Evolutionary conservation across 148 eudicot species (phyloP), one percentile per base, ranked within the genome.

Genomic region (Selenicereus undatus): DNA sequence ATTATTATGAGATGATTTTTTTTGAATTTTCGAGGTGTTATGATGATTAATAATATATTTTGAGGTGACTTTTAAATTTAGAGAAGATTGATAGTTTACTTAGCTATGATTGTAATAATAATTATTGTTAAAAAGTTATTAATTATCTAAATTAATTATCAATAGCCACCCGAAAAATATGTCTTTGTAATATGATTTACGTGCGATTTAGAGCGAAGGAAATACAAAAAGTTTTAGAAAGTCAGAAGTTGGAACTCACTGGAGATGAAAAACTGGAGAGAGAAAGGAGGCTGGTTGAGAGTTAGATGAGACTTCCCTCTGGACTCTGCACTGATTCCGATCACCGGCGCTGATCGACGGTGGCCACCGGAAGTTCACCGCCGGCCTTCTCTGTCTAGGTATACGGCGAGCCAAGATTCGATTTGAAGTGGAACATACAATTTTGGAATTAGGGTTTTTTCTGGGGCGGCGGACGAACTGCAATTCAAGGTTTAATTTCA

Each of bases 311-410:
- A n/a, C 30, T 22, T n/a, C 66, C n/a, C 66, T 6, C 66, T 39
- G 43, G 43, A 56, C 22, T 5, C 27, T 7, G 12, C 0, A n/a
- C 1, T 66, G 29, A 10, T 8, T 12, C 29, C 35, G 30, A 11
- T 32, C 17, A 27, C 71, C 71, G 71, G 71, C 71, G 35, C 71
- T 4, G 71, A 66, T 66, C 71, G 71, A 66, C 71, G 35, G 32
- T n/a, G 71, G 12, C 71, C 35, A 27, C 71, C 32, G 36, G 71
- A 66, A 27, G 1, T 3, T 24, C 35, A 13, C 35, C 71, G 71
- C 71, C 71, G 71, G 11, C 71, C 32, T n/a, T 27, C 29, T 66
- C 36, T 66, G 30, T 66, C 16, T 66, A 27, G 71, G 22, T 66
- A 9, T 8, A 26, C 10, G 36, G 30, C 35, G 18, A 66, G 71